Conservation (phyloP, 1,284 basidiomycete species). For the Leccinum subfulvum region DNA sequence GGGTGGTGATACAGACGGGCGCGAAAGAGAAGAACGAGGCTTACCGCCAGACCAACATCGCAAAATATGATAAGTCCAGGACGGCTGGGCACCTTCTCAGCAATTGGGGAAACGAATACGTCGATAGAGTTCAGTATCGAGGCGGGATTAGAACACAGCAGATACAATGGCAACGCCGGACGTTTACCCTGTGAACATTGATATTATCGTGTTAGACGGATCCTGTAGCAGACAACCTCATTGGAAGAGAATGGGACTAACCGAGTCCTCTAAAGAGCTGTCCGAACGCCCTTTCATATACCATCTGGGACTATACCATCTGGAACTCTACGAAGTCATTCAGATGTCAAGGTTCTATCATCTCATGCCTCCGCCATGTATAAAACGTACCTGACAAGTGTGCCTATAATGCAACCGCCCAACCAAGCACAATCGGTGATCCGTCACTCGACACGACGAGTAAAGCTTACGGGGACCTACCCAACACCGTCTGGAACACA, state of each 20-base stretch:
- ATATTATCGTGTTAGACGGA: background rate
- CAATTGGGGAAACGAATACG: slow-evolving; percentile 14
- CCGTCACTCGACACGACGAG: background rate
- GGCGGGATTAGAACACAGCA: slow-evolving; percentile 22
- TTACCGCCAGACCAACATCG: slow-evolving; percentile 58
- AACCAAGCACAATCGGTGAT: background rate
- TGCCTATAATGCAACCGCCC: slow-evolving; percentile 19
- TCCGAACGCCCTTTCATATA: slow-evolving; percentile 17
- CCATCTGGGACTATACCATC: slow-evolving; percentile 11
- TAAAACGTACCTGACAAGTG: slow-evolving; percentile 15
- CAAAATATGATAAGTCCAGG: background rate
- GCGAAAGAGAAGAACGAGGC: slow-evolving; percentile 40
- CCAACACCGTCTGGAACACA: slow-evolving; percentile 22
- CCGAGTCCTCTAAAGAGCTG: slow-evolving; percentile 24
- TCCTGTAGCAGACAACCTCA: background rate
- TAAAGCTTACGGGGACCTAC: slow-evolving; percentile 7
- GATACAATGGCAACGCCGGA: slow-evolving; percentile 21
- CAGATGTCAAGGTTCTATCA: slow-evolving; percentile 1
- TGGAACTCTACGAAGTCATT: slow-evolving; percentile 4
- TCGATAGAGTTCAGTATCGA: slow-evolving; percentile 18
- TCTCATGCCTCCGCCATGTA: background rate
- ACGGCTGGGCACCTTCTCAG: slow-evolving; percentile 14
- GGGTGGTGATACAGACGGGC: slow-evolving; percentile 11
- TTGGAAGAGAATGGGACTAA: slow-evolving; percentile 1
- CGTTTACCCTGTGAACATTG: slow-evolving; percentile 15